Percentiles rank a stretch among this genome's conserved stretches.
phyloP scores from a whole-genome alignment of 371 early-diverging fungal genomes.

The Rhizopus sp. region DNA sequence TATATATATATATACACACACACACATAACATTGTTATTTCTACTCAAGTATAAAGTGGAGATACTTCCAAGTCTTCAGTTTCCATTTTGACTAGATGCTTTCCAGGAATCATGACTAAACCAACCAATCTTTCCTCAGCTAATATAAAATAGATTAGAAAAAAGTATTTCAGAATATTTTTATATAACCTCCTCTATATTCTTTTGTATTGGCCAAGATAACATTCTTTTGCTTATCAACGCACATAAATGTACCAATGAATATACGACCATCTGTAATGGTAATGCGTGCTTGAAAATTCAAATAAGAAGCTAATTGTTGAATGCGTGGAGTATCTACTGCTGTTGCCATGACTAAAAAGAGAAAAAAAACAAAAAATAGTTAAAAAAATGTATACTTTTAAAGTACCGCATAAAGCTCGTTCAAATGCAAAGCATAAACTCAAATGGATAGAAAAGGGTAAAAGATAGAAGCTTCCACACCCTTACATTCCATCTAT shows the following conservation, averaged over 20 bases:
- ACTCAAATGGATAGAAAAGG: no score
- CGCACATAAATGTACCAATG: constrained; percentile 79
- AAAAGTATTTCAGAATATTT: neutral
- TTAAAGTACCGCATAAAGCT: no score
- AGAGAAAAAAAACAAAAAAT: neutral
- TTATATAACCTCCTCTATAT: constrained; percentile 53
- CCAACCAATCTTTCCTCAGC: constrained; percentile 75
- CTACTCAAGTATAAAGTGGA: constrained; percentile 21
- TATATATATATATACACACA: no score
- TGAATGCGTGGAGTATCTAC: constrained; percentile 45
- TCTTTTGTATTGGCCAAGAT: constrained; percentile 81
- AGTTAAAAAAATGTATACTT: neutral
- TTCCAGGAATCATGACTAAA: constrained; percentile 88
- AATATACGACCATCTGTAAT: constrained; percentile 81
- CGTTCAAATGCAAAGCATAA: no score
- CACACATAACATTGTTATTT: no score
- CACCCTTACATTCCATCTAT: no score
- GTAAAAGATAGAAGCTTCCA: no score
- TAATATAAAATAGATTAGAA: constrained; percentile 16
- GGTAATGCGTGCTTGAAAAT: constrained; percentile 63
- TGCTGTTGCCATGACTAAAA: constrained; percentile 14
- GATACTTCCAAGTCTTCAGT: constrained; percentile 58
- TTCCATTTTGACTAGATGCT: constrained; percentile 72
- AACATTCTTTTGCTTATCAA: constrained; percentile 79
- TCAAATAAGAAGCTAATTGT: constrained; percentile 58